phyloP scores from a whole-genome alignment of 352 stramenopile species.

The Phytophthora chlamydospora region DNA sequence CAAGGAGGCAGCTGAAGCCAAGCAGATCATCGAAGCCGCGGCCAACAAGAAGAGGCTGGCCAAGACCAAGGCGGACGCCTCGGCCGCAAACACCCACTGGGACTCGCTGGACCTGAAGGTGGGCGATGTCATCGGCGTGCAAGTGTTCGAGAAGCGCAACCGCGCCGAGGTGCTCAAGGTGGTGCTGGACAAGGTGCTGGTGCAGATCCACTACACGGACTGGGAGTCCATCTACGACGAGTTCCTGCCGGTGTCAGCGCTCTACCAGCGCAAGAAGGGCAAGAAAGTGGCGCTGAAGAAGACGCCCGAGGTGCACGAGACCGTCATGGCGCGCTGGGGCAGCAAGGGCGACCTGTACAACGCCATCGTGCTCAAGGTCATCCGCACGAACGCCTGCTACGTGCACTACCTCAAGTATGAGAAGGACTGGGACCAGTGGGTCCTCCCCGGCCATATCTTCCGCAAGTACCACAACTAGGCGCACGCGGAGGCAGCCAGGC shows the following conservation, averaged over 20 bases:
- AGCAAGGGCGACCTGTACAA: slow-evolving; percentile 77
- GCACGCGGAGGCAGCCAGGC: slow-evolving; percentile 1
- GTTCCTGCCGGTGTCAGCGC: slow-evolving; percentile 64
- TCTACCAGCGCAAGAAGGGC: slow-evolving; percentile 60
- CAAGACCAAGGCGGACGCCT: slow-evolving; percentile 28
- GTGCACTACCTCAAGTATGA: slow-evolving; percentile 88
- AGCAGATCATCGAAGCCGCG: slow-evolving; percentile 38
- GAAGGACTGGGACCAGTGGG: slow-evolving; percentile 87
- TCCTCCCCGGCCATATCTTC: slow-evolving; percentile 81
- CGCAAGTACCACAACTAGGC: slow-evolving; percentile 57
- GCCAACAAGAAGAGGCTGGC: slow-evolving; percentile 30
- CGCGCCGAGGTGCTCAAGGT: slow-evolving; percentile 69
- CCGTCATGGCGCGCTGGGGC: slow-evolving; percentile 78
- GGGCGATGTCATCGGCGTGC: slow-evolving; percentile 71
- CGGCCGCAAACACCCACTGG: slow-evolving; percentile 58
- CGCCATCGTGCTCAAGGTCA: slow-evolving; percentile 80
- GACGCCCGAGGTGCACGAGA: slow-evolving; percentile 71
- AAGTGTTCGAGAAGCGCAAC: slow-evolving; percentile 81
- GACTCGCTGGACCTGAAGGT: slow-evolving; percentile 63
- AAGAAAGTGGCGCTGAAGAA: slow-evolving; percentile 67
- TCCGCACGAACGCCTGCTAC: slow-evolving; percentile 74
- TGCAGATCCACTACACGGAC: slow-evolving; percentile 82
- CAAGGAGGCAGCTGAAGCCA: slow-evolving; percentile 33
- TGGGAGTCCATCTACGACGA: slow-evolving; percentile 88
- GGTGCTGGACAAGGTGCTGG: slow-evolving; percentile 70